phyloP scores from a whole-genome alignment of 1,284 basidiomycete genomes.

The Cystobasidium slooffiae region DNA sequence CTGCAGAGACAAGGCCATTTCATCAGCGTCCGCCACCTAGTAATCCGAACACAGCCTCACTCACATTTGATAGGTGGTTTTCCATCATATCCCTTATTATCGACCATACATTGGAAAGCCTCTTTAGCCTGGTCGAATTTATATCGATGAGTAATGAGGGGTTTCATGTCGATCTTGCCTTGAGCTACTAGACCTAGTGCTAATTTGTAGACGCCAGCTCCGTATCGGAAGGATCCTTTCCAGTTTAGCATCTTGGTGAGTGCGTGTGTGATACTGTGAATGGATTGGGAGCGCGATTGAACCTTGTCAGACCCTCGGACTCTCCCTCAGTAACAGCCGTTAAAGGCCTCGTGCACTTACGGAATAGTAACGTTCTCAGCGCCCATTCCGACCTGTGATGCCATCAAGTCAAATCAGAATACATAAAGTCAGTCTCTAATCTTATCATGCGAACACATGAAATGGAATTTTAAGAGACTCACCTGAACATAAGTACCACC shows the following conservation, averaged over 20 bases:
- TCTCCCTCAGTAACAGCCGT: too few species aligned
- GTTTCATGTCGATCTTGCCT: slow-evolving; percentile 63
- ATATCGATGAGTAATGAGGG: slow-evolving; percentile 61
- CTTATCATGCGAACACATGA: neutral
- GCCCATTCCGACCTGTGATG: slow-evolving; percentile 61
- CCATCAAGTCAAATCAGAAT: neutral
- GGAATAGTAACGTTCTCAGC: slow-evolving; percentile 57
- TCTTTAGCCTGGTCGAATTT: slow-evolving; percentile 61
- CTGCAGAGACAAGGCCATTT: neutral
- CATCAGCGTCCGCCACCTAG: neutral
- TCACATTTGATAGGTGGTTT: slow-evolving; percentile 60
- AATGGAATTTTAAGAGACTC: neutral
- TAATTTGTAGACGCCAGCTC: slow-evolving; percentile 61
- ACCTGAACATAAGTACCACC: slow-evolving; percentile 70
- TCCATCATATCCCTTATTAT: slow-evolving; percentile 71
- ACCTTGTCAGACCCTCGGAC: too few species aligned
- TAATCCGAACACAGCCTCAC: neutral
- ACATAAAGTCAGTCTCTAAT: neutral
- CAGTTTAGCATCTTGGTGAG: slow-evolving; percentile 76
- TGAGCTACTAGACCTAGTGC: slow-evolving; percentile 63
- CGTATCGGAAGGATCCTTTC: slow-evolving; percentile 77
- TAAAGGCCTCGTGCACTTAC: too few species aligned
- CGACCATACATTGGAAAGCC: slow-evolving; percentile 63
- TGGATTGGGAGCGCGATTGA: too few species aligned
- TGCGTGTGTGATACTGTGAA: slow-evolving; percentile 59